Base-by-base conservation (phyloP, 495 filamentous ascomycete genomes). In the Penicillium mononematosum region DNA sequence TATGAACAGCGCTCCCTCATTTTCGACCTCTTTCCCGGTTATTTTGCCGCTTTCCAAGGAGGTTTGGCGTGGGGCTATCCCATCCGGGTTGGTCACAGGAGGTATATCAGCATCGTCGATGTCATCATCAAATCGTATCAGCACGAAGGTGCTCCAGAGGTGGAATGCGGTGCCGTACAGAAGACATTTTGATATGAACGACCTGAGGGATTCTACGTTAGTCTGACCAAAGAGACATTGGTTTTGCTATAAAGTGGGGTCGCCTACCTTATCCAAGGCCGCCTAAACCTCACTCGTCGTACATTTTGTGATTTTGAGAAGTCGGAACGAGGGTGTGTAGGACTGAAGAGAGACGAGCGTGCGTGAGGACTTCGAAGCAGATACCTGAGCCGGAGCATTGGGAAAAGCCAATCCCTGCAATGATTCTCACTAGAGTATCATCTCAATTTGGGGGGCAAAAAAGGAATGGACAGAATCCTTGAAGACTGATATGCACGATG, bases 1-100 rank as follows among this genome's bases (percentile, higher is more conserved):
- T 42, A 92, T 81, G 61, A 92, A 91, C 2, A 85, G 56, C 12
- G 63, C 59, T 36, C 72, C 68, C 44, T 78, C 63, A 60, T 64
- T 63, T 46, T 61, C 70, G n/a, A 68, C 52, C 19, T 76, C 66
- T 29, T 75, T 61, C 45, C 39, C 71, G 63, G 19, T 61, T 61
- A 16, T 46, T 5, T 50, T 44, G 22, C 58, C 46, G n/a, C 27
- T 32, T 14, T 32, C 32, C 1, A 17, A n/a, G 11, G 58, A 10
- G 11, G 27, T 41, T 39, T 42, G 36, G 17, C 50, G 48, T 32
- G 50, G 12, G 27, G 24, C 25, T 36, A 25, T 56, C 10, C 50
- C 17, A 34, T 29, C 51, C 1, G 36, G 39, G 16, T 6, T 56
- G 44, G 54, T 4, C 56, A 50, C 53, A 54, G 32, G 42, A 19